phyloP scores from a whole-genome alignment of 257 asterid genomes.

The Ballota nigra region DNA sequence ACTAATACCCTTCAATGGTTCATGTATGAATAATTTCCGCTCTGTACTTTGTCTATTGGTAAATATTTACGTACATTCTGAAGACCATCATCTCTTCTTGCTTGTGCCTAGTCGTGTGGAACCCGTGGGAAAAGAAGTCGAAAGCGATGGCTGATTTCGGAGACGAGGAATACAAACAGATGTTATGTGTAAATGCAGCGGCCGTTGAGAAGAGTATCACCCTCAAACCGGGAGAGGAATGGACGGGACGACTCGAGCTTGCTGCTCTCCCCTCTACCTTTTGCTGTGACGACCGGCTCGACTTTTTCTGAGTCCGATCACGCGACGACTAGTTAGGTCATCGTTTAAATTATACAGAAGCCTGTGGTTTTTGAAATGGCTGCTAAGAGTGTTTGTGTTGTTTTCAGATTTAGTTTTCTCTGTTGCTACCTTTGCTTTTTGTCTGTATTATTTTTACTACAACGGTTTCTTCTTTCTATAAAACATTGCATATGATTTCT shows the following conservation, averaged over 20 bases:
- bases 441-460: background rate
- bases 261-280: slow-evolving; percentile 76
- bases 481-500: no score
- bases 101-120: slow-evolving; percentile 68
- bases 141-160: slow-evolving; percentile 88
- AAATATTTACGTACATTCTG: background rate
- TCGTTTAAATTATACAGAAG: slow-evolving; percentile 17
- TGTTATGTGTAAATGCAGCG: slow-evolving; percentile 83
- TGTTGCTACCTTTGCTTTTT: slow-evolving; percentile 12
- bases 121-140: slow-evolving; percentile 93
- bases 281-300: slow-evolving; percentile 50
- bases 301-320: slow-evolving; percentile 32
- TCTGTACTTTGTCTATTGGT: no score
- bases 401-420: slow-evolving; percentile 1
- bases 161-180: slow-evolving; percentile 78
- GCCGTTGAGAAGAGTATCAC: slow-evolving; percentile 72
- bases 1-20: no score
- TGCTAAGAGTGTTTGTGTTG: slow-evolving; percentile 15
- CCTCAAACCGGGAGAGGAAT: slow-evolving; percentile 81
- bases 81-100: background rate
- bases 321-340: background rate
- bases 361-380: slow-evolving; percentile 40
- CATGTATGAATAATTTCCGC: no score
- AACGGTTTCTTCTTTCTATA: background rate
- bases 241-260: slow-evolving; percentile 78